Percentiles rank a stretch among this genome's conserved stretches.
Conservation (phyloP, 208 protist species). For the Angomonas deanei region DNA sequence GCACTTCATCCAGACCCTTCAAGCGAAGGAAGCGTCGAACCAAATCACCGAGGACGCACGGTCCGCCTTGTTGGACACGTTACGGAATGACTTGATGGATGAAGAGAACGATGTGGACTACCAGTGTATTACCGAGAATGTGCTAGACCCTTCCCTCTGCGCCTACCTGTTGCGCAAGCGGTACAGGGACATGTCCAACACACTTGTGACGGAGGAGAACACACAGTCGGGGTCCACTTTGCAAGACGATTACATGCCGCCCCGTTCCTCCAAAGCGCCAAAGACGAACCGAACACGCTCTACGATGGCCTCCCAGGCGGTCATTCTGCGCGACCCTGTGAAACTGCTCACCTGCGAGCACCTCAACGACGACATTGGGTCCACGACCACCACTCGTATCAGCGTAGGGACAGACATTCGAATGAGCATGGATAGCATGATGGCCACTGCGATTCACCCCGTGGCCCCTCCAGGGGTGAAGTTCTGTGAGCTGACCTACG, state of each 20-base stretch:
- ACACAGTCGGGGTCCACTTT: not conserved
- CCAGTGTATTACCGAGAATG: not conserved
- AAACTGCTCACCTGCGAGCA: slow-evolving; percentile 47
- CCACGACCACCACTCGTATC: not conserved
- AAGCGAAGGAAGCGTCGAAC: not conserved
- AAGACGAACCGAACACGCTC: not conserved
- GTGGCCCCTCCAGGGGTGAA: slow-evolving; percentile 20
- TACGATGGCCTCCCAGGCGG: slow-evolving; percentile 34
- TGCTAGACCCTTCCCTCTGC: not conserved
- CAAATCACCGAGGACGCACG: not conserved
- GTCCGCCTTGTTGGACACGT: not conserved
- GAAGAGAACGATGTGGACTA: slow-evolving; percentile 7
- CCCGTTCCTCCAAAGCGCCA: not conserved
- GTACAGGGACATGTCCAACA: not conserved
- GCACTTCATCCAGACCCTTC: not conserved
- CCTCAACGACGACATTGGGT: slow-evolving; percentile 25
- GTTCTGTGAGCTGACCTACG: slow-evolving; percentile 52
- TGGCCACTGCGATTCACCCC: slow-evolving; percentile 21
- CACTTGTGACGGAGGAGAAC: not conserved
- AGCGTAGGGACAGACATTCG: not conserved
- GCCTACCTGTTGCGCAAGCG: not conserved
- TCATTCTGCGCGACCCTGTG: slow-evolving; percentile 40
- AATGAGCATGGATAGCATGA: slow-evolving; percentile 12
- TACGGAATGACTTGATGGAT: not conserved
- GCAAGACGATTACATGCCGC: not conserved